Evolutionary conservation across 1,284 basidiomycete genomes (phyloP).

Genomic region (Tilletia setariae): DNA sequence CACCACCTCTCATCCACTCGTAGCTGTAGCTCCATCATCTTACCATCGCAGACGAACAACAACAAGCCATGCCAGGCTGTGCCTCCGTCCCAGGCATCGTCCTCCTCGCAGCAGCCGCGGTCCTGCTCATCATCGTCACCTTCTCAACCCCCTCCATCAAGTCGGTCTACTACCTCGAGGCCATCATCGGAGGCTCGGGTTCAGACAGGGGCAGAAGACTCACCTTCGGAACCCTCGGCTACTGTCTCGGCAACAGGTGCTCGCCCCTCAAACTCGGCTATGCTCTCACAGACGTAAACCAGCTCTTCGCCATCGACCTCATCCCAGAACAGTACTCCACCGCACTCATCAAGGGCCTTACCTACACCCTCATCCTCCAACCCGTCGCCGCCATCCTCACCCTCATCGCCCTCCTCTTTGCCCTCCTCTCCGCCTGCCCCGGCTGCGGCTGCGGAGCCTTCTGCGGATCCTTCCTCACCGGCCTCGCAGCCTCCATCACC

Average conservation of each 20-base stretch:
- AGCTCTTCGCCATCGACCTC: conserved; percentile 37
- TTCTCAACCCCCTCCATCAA: conserved; percentile 44
- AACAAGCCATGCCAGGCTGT: conserved; percentile 27
- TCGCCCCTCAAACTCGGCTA: conserved; percentile 38
- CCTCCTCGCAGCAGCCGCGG: conserved; percentile 35
- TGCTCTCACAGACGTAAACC: conserved; percentile 37
- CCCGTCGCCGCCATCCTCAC: conserved; percentile 32
- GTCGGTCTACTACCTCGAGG: conserved; percentile 41
- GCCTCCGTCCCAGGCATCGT: conserved; percentile 41
- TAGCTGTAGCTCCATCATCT: not conserved
- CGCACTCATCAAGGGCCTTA: conserved; percentile 43
- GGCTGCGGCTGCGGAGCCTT: conserved; percentile 33
- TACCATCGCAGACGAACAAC: not conserved
- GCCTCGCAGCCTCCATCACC: conserved; percentile 38
- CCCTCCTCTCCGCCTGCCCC: conserved; percentile 42
- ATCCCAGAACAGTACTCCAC: conserved; percentile 32
- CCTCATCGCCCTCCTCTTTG: conserved; percentile 34
- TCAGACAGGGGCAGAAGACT: conserved; percentile 26
- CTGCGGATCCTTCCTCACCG: conserved; percentile 33
- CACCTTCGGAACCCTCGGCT: conserved; percentile 38
- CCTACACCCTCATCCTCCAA: conserved; percentile 46
- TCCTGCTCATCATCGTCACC: conserved; percentile 44
- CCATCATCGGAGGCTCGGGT: conserved; percentile 34
- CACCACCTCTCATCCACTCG: not conserved
- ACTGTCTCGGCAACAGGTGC: conserved; percentile 37